Percentiles rank a stretch among this genome's conserved stretches.
Evolutionary conservation across 805 yeast species (phyloP).

Genomic region (Lachancea lanzarotensis): DNA sequence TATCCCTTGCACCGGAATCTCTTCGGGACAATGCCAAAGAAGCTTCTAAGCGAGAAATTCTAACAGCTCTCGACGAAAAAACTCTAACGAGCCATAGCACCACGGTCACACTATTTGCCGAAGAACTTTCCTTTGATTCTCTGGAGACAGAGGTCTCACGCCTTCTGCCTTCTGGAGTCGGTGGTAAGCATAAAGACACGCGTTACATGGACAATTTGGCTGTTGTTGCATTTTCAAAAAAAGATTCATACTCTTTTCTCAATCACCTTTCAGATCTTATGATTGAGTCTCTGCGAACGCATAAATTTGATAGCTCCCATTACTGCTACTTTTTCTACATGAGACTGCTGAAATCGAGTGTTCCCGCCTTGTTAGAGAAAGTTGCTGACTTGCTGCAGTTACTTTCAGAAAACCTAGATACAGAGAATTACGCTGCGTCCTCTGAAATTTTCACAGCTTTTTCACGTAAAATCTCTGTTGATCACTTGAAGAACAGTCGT

Average conservation of each 20-base stretch:
- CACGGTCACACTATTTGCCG: conserved; percentile 18
- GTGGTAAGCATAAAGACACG: conserved; percentile 4
- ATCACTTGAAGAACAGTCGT: background rate
- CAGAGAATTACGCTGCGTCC: conserved; percentile 28
- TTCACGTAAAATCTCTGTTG: background rate
- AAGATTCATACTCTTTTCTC: background rate
- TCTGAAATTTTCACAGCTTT: conserved; percentile 19
- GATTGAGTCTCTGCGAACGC: conserved; percentile 16
- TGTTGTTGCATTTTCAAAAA: background rate
- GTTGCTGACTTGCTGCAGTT: conserved; percentile 33
- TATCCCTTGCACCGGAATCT: conserved; percentile 7
- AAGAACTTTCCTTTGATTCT: conserved; percentile 13
- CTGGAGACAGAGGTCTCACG: conserved; percentile 10
- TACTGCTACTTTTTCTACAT: conserved; percentile 28
- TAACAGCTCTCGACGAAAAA: conserved; percentile 16
- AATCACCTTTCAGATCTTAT: background rate
- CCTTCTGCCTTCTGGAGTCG: conserved; percentile 8
- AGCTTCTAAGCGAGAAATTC: conserved; percentile 4
- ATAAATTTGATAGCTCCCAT: conserved; percentile 17
- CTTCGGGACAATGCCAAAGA: background rate
- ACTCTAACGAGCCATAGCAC: conserved; percentile 14
- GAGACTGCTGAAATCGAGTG: conserved; percentile 22
- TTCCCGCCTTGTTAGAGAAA: conserved; percentile 16
- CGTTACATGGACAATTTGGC: conserved; percentile 3
- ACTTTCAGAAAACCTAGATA: conserved; percentile 32